Evolutionary conservation across 768 basidiomycete genomes (phyloP).

Genomic region (Mycena filopes): DNA sequence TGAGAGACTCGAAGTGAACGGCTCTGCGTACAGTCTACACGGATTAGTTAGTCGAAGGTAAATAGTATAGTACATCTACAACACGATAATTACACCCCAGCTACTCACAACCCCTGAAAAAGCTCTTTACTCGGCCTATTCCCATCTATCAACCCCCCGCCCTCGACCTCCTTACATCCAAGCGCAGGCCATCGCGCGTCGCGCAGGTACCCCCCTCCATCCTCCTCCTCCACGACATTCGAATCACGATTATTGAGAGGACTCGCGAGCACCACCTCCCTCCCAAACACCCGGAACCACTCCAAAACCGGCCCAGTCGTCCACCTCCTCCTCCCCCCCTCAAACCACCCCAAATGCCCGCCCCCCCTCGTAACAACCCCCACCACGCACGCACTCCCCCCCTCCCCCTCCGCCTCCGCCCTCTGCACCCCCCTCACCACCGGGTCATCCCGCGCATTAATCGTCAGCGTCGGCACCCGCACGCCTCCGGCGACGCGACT

Average conservation of each 20-base stretch:
- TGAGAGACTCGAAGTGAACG: too few species aligned
- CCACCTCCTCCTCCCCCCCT: conserved; percentile 67
- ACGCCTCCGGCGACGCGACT: conserved; percentile 69
- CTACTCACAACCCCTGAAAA: conserved; percentile 73
- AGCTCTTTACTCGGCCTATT: conserved; percentile 63
- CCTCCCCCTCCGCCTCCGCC: conserved; percentile 68
- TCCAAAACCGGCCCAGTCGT: conserved; percentile 75
- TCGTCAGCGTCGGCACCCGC: conserved; percentile 76
- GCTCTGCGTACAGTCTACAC: too few species aligned
- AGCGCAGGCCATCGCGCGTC: conserved; percentile 62
- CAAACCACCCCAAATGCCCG: conserved; percentile 89
- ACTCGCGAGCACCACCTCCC: conserved; percentile 55
- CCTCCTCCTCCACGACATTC: too few species aligned
- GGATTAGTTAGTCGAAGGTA: too few species aligned
- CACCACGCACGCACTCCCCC: too few species aligned
- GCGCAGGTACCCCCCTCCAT: conserved; percentile 68
- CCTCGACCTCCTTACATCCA: conserved; percentile 68
- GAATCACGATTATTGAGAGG: conserved; percentile 51
- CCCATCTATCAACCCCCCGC: conserved; percentile 63
- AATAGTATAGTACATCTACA: too few species aligned
- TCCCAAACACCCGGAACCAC: conserved; percentile 70
- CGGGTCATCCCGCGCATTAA: conserved; percentile 93
- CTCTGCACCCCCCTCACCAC: conserved; percentile 72
- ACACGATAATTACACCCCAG: too few species aligned
- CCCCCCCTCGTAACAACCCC: conserved; percentile 72